Base-by-base conservation (phyloP, 192 early-diverging fungal species). In the Mycoemilia scoparia region DNA sequence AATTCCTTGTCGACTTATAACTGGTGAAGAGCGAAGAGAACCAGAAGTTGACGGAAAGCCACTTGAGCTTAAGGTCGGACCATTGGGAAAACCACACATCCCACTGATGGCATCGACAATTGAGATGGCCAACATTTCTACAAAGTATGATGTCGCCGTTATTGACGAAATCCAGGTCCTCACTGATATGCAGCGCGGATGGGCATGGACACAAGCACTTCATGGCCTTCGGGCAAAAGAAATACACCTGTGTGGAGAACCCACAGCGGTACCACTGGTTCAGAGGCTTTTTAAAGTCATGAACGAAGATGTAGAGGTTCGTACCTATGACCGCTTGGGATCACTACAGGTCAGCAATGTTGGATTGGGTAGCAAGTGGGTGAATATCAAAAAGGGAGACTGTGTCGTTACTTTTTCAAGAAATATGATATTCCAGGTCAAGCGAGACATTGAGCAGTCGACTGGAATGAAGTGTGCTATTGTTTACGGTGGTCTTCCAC, bases 81-180 rank as follows among this genome's bases (percentile, higher is more conserved):
- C n/a, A n/a, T n/a, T n/a, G n/a, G 54, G 35, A 39, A 5, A 22
- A 4, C 59, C 66, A 0, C 24, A 43, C 8, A 61, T 69, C 2
- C 51, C 53, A 0, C 43, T 84, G 30, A 62, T 60, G 16, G 68
- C 80, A 19, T 79, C 79, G 28, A 97, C 92, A 2, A 66, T 97
- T 17, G 92, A 97, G 51, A 92, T 97, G 92, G 78, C 71, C 9
- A 64, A 74, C 5, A 21, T 71, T 9, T 42, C 39, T 21, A 30
- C 41, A 5, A 33, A 44, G 7, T 59, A 77, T 24, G 72, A 93
- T 0, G 83, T 93, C 12, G 89, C 82, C 4, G 87, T 97, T 2
- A 57, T 97, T 6, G 92, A 97, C 46, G 92, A 97, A 47, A 97
- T 97, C 57, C 92, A 97, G 51, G 84, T 97, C 84, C 77, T 97